phyloP scores from a whole-genome alignment of 1,284 basidiomycete species.

The Ustilago vetiveriae region DNA sequence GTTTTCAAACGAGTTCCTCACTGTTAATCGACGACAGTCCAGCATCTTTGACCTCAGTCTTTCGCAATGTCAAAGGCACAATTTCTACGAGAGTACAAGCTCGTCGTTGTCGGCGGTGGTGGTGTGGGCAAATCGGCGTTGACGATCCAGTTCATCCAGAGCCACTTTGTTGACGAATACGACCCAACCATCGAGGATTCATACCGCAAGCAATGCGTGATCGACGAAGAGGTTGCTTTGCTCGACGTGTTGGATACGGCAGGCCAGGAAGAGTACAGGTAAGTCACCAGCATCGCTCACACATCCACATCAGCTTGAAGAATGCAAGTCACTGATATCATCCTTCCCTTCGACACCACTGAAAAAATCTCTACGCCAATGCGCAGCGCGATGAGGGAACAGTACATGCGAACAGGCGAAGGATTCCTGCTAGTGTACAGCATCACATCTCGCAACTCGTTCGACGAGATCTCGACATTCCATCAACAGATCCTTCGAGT shows the following conservation, averaged over 20 bases:
- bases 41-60: too few relatives aligned
- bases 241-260: constrained; percentile 63
- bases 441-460: constrained; percentile 55
- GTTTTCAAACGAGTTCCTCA: too few relatives aligned
- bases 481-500: constrained; percentile 58
- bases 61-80: constrained; percentile 74
- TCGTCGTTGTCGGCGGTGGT: constrained; percentile 82
- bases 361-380: too few relatives aligned
- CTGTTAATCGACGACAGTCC: too few relatives aligned
- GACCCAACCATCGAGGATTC: constrained; percentile 65
- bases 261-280: too few relatives aligned
- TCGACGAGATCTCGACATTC: constrained; percentile 61
- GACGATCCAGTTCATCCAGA: constrained; percentile 60
- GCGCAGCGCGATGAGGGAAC: too few relatives aligned
- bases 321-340: too few relatives aligned
- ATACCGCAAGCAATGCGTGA: constrained; percentile 56
- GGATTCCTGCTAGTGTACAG: constrained; percentile 63
- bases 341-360: too few relatives aligned
- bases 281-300: too few relatives aligned
- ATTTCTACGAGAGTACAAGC: constrained; percentile 65
- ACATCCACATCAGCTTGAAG: too few relatives aligned
- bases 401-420: constrained; percentile 60
- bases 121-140: constrained; percentile 63
- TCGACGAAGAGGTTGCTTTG: constrained; percentile 57
- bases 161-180: constrained; percentile 60